phyloP scores from a whole-genome alignment of 2,329 filamentous ascomycete genomes.

The Colletotrichum zoysiae region DNA sequence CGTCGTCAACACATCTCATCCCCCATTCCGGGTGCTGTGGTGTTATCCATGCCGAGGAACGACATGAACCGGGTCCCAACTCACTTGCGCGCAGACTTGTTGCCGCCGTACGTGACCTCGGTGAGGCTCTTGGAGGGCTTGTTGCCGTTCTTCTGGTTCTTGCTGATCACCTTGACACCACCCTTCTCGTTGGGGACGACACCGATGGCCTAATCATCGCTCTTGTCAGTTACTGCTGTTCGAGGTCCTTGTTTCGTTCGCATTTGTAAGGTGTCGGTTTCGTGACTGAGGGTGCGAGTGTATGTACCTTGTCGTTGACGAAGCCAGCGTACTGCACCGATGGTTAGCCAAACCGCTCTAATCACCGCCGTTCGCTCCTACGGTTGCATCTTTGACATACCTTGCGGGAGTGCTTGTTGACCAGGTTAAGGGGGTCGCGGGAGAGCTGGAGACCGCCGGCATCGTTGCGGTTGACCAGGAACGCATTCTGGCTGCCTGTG shows the following conservation, averaged over 20 bases:
- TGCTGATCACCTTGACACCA: slow-evolving; percentile 83
- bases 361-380: neutral
- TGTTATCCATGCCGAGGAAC: neutral
- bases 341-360: slow-evolving; percentile 51
- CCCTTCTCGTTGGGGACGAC: slow-evolving; percentile 81
- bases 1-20: slow-evolving; percentile 24
- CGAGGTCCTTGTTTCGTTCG: slow-evolving; percentile 40
- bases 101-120: slow-evolving; percentile 76
- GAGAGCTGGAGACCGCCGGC: slow-evolving; percentile 90
- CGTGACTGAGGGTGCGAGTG: neutral
- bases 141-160: slow-evolving; percentile 80
- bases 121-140: slow-evolving; percentile 77
- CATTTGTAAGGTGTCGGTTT: neutral
- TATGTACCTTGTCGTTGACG: slow-evolving; percentile 88
- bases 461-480: slow-evolving; percentile 88
- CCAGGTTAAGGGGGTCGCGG: slow-evolving; percentile 92
- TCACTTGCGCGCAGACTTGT: slow-evolving; percentile 82
- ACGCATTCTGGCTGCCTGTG: slow-evolving; percentile 91
- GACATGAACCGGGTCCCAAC: slow-evolving; percentile 50
- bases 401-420: slow-evolving; percentile 93
- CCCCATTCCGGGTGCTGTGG: neutral
- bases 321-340: slow-evolving; percentile 83
- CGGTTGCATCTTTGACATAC: slow-evolving; percentile 59
- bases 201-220: slow-evolving; percentile 78
- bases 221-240: slow-evolving; percentile 27